Base-by-base conservation (phyloP, 495 filamentous ascomycete species). In the Penicillium longicatenatum region DNA sequence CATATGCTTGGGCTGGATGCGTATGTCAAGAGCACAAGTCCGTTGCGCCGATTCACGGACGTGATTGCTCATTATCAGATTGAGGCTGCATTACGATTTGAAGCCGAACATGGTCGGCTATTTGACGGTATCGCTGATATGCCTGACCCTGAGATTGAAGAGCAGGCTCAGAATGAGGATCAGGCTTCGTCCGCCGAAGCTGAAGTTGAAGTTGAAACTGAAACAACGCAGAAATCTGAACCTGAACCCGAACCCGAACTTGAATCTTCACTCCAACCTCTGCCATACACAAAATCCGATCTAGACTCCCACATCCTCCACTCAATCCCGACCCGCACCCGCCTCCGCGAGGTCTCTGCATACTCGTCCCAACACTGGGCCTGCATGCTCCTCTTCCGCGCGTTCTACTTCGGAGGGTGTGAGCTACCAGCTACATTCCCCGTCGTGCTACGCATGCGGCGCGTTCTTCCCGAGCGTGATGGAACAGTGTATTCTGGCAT, bases 41-140 rank as follows among this genome's bases (percentile, higher is more conserved):
- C 94, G 3, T 78, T 98, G 8, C 89, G 94, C 17, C 82, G 94
- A 29, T 97, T 87, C 72, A 73, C 75, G 16, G 94, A 98, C 69
- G 71, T 98, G 59, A 74, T 97, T n/a, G 78, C 83, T 1, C 92
- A 97, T 70, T 97, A 91, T 82, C 93, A 98, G 64, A 92, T 98
- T 60, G 87, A 95, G 70, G 86, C 91, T 0, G 88, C 88, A 0
- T 68, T 98, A 39, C 80, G 86, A 8, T 83, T 89, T 66, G 92
- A 94, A 74, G 72, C 79, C 19, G 71, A 75, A 31, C 76, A 77
- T 7, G 83, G 84, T 12, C 62, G 73, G 5, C 78, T 71, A 21
- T 79, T 90, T 35, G 66, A 83, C 37, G 80, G 75, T 22, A 17
- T 42, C 2, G 20, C 21, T 2, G 67, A 70, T 48, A 50, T 53